Evolutionary conservation across 1,284 basidiomycete species (phyloP), one percentile per base, ranked within the genome.

Genomic region (Ceratobasidium sp.): DNA sequence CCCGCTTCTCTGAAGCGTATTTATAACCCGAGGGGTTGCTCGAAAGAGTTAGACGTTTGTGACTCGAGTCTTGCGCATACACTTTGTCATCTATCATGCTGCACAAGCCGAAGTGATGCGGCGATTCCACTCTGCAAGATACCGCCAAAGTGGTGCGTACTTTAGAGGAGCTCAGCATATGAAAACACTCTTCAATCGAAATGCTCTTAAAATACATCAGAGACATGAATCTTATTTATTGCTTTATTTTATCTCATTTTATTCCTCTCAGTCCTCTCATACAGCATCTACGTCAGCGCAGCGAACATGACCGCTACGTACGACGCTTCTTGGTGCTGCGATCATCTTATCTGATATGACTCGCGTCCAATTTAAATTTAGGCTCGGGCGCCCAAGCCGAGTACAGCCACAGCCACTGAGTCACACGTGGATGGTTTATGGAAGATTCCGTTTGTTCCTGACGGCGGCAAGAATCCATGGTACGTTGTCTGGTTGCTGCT

Each of bases 401-500:
- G 26, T 50, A 5, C 48, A 23, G 26, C 48, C 48, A 50, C 48
- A 50, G 48, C 48, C 48, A 50, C 48, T 8, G 18, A 23, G 4
- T 26, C 23, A 14, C 48, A 50, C 48, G 48, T 50, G 48, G 48
- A 60, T 28, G 23, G 4, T 3, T n/a, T 16, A 30, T 43, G 60
- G 26, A 48, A 28, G 41, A n/a, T 60, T 60, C 21, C 23, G 30
- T 32, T 53, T 23, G 62, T 52, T 8, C 62, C 62, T 50, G 48
- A 53, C 43, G 43, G 43, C 43, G 43, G 10, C 16, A 53, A 53
- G 26, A 28, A 65, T 53, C 62, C 62, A 65, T 65, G 62, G 26
- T 3, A 18, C 6, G 59, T n/a, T 28, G 6, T 18, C 26, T 23
- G 28, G n/a, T 23, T 28, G 45, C 32, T 65, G 45, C 48, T 53